Evolutionary conservation across 345 rosid genomes (phyloP), one percentile per base, ranked within the genome.

Genomic region (Eucalyptus leucophloia): DNA sequence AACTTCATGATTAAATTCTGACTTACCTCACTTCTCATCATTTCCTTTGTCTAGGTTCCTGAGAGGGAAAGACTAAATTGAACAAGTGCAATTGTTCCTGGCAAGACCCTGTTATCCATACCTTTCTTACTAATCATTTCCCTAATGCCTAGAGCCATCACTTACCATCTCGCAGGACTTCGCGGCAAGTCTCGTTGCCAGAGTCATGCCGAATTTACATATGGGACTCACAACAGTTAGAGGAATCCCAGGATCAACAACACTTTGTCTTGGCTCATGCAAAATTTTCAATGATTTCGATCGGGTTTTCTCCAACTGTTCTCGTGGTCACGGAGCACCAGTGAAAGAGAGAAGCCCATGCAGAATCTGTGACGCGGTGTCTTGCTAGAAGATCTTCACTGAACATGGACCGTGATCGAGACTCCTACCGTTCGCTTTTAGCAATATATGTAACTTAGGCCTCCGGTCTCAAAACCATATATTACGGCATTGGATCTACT

Each of bases 201-300:
- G 94, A 56, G 13, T 93, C 1, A 91, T 95, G 15, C 96, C 94
- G 1, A 90, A 92, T 47, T 95, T 88, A 62, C 91, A 92, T 28
- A 93, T 93, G 95, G 96, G 94, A 7, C 91, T 95, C 56, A 93
- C 93, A n/a, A 88, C 92, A 1, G 95, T 95, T 13, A 91, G 94
- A 12, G 96, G 96, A 34, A 93, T 94, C 86, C 95, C 92, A 90
- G 95, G 90, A 4, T 21, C 94, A 11, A 92, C 94, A 95, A 87
- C 93, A 3, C 77, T 94, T 32, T 89, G 89, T 6, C 86, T 40
- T 44, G 19, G 28, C 26, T 17, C 45, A 17, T 80, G 28, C 12
- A 26, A 26, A 62, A 26, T 81, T 81, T 34, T 18, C 69, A 2
- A 30, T 30, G 32, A 62, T 62, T 30, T 7, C 34, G 17, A 62